Conservation (phyloP, 805 yeast genomes). For the Pichia scutulata region DNA sequence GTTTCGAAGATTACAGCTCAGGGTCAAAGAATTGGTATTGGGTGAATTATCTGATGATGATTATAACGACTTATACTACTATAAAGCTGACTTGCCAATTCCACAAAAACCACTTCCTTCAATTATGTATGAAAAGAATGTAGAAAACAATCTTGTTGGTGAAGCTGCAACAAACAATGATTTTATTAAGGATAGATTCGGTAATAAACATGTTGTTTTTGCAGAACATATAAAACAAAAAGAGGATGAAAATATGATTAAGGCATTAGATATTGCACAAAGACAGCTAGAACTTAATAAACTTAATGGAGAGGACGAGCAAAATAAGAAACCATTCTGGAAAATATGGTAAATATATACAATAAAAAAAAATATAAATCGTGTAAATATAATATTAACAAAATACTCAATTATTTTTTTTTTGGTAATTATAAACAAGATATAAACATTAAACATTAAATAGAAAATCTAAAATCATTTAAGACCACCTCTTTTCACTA, state of each 20-base stretch:
- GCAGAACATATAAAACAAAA: constrained; percentile 66
- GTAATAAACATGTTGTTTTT: constrained; percentile 57
- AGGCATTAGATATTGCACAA: constrained; percentile 36
- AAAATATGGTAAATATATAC: constrained; percentile 20
- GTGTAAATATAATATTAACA: not conserved
- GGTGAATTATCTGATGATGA: constrained; percentile 53
- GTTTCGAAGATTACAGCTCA: constrained; percentile 55
- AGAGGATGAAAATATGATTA: constrained; percentile 49
- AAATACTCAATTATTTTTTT: not conserved
- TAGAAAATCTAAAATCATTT: constrained; percentile 18
- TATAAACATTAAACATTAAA: not conserved
- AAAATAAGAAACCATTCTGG: constrained; percentile 19
- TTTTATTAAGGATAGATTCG: constrained; percentile 55
- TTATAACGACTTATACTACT: constrained; percentile 47
- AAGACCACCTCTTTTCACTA: constrained; percentile 54
- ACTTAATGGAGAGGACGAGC: constrained; percentile 7
- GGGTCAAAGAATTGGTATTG: constrained; percentile 43
- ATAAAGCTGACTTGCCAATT: constrained; percentile 33
- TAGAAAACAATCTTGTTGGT: constrained; percentile 29
- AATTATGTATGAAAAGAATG: constrained; percentile 32
- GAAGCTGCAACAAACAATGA: constrained; percentile 29
- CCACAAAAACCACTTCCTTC: constrained; percentile 32
- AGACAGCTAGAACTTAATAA: constrained; percentile 19
- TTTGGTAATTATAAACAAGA: not conserved
- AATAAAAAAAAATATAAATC: not conserved